Evolutionary conservation across 2,329 filamentous ascomycete genomes (phyloP).

Genomic region (Pseudogymnoascus sp.): DNA sequence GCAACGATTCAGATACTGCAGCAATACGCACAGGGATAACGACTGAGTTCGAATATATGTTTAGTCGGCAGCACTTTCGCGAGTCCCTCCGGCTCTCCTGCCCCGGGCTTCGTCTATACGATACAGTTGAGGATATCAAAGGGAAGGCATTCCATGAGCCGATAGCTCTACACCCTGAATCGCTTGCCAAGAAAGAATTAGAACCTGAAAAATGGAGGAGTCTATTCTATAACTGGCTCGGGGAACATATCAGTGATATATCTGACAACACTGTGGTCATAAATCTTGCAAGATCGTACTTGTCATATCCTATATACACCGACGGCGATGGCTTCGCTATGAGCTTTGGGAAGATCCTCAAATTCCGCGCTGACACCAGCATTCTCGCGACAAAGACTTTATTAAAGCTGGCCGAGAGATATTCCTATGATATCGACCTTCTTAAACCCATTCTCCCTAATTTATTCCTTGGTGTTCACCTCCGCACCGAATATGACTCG

Average conservation of each 20-base stretch:
- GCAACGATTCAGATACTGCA: constrained; percentile 19
- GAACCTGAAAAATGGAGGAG: constrained; percentile 21
- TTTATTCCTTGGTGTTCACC: constrained; percentile 21
- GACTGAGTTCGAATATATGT: constrained; percentile 22
- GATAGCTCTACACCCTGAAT: constrained; percentile 22
- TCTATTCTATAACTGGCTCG: constrained; percentile 22
- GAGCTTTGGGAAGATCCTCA: constrained; percentile 10
- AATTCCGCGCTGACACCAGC: neutral
- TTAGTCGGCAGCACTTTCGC: constrained; percentile 23
- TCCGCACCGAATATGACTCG: constrained; percentile 23
- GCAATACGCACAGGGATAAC: constrained; percentile 16
- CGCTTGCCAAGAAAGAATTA: constrained; percentile 19
- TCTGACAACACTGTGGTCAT: constrained; percentile 15
- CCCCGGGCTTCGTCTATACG: constrained; percentile 21
- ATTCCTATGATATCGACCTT: constrained; percentile 12
- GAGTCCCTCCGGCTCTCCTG: constrained; percentile 22
- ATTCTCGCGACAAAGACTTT: neutral
- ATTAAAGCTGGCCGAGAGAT: neutral
- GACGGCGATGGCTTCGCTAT: constrained; percentile 11
- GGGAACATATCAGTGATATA: constrained; percentile 10
- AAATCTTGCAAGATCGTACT: constrained; percentile 7
- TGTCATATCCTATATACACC: constrained; percentile 10
- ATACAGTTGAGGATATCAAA: constrained; percentile 19
- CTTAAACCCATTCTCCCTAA: constrained; percentile 11
- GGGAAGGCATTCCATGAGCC: constrained; percentile 11